Evolutionary conservation across 2,329 filamentous ascomycete genomes (phyloP), one percentile per base, ranked within the genome.

Genomic region (Dothistroma pini): DNA sequence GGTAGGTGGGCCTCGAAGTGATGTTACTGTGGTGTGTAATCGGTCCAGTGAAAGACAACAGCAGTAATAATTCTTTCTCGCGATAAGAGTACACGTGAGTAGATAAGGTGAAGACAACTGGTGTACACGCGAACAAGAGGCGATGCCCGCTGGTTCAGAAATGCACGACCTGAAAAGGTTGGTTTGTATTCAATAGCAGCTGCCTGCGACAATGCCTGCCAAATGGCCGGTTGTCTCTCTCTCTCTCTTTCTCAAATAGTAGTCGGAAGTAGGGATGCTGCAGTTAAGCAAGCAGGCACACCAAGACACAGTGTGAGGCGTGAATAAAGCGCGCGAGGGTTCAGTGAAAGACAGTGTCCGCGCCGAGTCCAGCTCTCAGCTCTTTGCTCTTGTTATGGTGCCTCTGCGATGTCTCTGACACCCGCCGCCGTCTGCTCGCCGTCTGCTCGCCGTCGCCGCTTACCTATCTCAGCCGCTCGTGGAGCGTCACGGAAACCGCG

Each of bases 171-270:
- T 60, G 63, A 53, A 56, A 63, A 66, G 65, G 66, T 59, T 61
- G 58, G 61, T 65, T 70, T 69, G 63, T 68, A 69, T 71, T 71
- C 56, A 69, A 70, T 67, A 68, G 64, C 63, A 66, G 67, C 66
- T 70, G 66, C 66, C 66, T 70, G 68, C 54, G 63, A 70, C 68
- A 69, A 68, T 59, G 55, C 60, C 56, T 48, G 54, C 48, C 54
- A 58, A 58, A 54, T 41, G 48, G 53, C 56, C 56, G 52, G 53
- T 56, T 59, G 61, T 38, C 51, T 58, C 52, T 64, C 47, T 63
- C 56, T n/a, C n/a, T 62, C 51, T 51, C 48, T 44, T 44, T 44
- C 22, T 56, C 48, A 59, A 65, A 38, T 56, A 64, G 35, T 57
- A 53, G 57, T 47, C 52, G 53, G 55, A 53, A 55, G 62, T 53